Base-by-base conservation (phyloP, 2,329 filamentous ascomycete species). In the Chrysosporium queenslandicum region DNA sequence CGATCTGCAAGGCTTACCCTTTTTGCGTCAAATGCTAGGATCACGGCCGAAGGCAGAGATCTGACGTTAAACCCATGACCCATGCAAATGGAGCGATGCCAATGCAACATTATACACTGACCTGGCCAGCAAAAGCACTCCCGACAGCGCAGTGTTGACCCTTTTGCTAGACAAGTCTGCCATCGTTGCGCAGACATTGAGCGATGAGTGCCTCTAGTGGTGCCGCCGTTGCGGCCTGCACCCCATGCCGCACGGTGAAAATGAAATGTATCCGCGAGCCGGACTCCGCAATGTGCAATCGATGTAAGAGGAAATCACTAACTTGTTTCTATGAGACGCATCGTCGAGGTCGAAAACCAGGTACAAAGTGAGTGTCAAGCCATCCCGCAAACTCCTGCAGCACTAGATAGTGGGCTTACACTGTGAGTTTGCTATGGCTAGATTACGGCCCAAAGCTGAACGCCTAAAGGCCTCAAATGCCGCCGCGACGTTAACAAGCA, bases 291-390 rank as follows among this genome's bases (percentile, higher is more conserved):
- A 61, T 47, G 14, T 72, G 70, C 51, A 64, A 67, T 39, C 64
- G 70, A 5, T 72, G 70, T 54, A 56, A 55, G 11, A 62, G 67
- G 21, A 70, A 71, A 51, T 65, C 65, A 2, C 54, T 71, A 4
- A 61, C 65, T 4, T 72, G 68, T 52, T 58, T 68, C 4, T 70
- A 68, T 52, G 64, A 66, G 51, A 60, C 68, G 46, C 70, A 72
- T 57, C 66, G 65, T 5, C 66, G 69, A 20, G 69, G 70, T 8
- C 63, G 70, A 11, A 71, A 70, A 52, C 64, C 63, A 1, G 57
- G 57, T 1, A 68, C 68, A 29, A 66, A 60, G 67, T 69, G 55
- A 50, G 52, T 39, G n/a, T 56, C 12, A 36, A 23, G 12, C 18
- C 12, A 18, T 32, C n/a, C 16, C 16, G 18, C 18, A 6, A 36